Conservation (phyloP, 2,329 filamentous ascomycete genomes). For the Xylariales sp. region DNA sequence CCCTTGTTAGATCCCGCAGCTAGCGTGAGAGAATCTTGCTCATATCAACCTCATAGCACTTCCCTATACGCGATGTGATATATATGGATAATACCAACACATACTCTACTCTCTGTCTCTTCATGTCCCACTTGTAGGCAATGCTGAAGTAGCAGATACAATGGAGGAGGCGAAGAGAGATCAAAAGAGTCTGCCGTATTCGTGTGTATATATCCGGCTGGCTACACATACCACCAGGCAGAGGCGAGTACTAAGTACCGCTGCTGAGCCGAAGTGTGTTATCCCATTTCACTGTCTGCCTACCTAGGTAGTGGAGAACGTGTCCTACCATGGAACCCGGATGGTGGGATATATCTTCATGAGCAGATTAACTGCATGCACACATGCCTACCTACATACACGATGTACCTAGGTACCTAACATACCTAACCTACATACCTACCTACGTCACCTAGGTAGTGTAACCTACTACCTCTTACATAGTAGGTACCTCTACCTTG, state of each 20-base stretch:
- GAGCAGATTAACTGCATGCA: conserved; percentile 21
- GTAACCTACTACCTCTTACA: too few species aligned
- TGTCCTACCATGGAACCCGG: conserved; percentile 3
- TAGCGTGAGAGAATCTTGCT: conserved; percentile 33
- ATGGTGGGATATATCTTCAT: background rate
- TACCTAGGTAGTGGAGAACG: too few species aligned
- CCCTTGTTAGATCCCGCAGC: conserved; percentile 17
- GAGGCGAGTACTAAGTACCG: background rate
- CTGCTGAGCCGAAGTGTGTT: background rate
- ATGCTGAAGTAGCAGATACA: background rate
- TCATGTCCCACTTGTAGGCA: background rate
- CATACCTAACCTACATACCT: too few species aligned
- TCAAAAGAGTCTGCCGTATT: too few species aligned
- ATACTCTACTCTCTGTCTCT: background rate
- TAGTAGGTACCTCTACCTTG: too few species aligned
- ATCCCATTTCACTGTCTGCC: too few species aligned
- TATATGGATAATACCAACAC: background rate
- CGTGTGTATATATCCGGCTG: too few species aligned
- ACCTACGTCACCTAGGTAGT: too few species aligned
- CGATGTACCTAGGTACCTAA: background rate
- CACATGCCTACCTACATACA: background rate
- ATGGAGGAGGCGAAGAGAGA: background rate
- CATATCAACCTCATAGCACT: conserved; percentile 28
- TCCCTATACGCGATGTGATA: background rate
- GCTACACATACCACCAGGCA: background rate